A percentile compares a stretch with the other conserved stretches of the same genome.
phyloP scores from a whole-genome alignment of 495 filamentous ascomycete genomes.

The Hypoxylon lenormandii region DNA sequence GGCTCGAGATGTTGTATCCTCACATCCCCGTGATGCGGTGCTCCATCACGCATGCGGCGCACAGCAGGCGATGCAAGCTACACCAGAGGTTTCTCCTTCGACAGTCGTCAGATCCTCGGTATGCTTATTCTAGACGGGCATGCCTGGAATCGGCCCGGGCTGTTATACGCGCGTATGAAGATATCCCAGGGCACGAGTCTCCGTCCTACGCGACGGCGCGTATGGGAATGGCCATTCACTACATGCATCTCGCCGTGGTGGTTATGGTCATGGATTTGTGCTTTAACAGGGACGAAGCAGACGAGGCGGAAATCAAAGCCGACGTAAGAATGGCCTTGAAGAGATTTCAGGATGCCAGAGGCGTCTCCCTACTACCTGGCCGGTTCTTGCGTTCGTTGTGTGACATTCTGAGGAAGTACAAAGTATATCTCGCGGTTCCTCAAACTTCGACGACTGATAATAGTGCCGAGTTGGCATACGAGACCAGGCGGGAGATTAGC shows the following conservation, averaged over 20 bases:
- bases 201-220: constrained; percentile 26
- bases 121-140: constrained; percentile 60
- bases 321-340: constrained; percentile 42
- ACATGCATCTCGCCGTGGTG: constrained; percentile 47
- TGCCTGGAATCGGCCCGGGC: constrained; percentile 61
- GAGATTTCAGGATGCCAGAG: constrained; percentile 36
- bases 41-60: constrained; percentile 57
- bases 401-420: constrained; percentile 41
- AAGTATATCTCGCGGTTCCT: constrained; percentile 30
- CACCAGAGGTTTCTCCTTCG: constrained; percentile 51
- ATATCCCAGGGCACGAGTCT: constrained; percentile 35
- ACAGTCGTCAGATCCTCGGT: constrained; percentile 56
- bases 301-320: constrained; percentile 34
- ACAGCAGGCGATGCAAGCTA: constrained; percentile 59
- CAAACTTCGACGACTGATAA: background rate
- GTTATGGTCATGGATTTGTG: constrained; percentile 53
- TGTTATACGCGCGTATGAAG: constrained; percentile 58
- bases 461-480: background rate
- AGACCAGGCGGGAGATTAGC: background rate
- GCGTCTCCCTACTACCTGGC: constrained; percentile 23
- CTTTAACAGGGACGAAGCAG: constrained; percentile 28
- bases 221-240: constrained; percentile 47
- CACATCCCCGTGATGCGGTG: constrained; percentile 58
- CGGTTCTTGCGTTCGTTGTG: constrained; percentile 40
- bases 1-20: constrained; percentile 55